Conservation (phyloP, 2,329 filamentous ascomycete species). For the Aspergillus fijiensis region DNA sequence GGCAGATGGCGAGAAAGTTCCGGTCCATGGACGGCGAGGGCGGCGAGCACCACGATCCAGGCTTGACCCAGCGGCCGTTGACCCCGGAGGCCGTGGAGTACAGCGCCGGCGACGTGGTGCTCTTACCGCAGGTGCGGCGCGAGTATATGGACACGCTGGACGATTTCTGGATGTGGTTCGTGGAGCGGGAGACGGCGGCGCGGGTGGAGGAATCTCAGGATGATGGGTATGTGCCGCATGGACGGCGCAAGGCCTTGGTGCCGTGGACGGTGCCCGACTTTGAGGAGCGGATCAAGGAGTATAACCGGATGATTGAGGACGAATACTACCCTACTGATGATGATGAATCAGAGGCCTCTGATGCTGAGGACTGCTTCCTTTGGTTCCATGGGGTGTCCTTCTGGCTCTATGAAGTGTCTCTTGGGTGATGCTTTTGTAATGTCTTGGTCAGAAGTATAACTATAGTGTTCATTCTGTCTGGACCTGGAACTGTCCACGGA, state of each 20-base stretch:
- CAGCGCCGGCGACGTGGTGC: background rate
- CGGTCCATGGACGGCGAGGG: background rate
- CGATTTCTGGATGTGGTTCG: background rate
- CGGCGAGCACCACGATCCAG: too few species aligned
- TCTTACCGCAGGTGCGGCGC: background rate
- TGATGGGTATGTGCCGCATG: background rate
- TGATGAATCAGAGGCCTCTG: too few species aligned
- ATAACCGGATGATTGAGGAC: too few species aligned
- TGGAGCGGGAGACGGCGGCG: background rate
- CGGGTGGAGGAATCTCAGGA: background rate
- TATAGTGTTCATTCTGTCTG: too few species aligned
- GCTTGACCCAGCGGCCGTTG: background rate
- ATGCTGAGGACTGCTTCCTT: too few species aligned
- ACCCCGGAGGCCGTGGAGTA: background rate
- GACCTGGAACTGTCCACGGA: too few species aligned
- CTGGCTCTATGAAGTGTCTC: too few species aligned
- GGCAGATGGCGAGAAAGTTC: background rate
- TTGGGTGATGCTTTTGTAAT: too few species aligned
- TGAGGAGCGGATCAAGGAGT: too few species aligned
- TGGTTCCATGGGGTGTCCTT: too few species aligned
- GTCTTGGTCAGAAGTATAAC: too few species aligned
- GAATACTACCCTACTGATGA: too few species aligned
- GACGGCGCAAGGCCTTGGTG: background rate
- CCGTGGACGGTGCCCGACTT: background rate
- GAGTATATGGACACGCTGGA: background rate